Conservation (phyloP, 345 rosid genomes). For the Citrus mangshanensis region DNA sequence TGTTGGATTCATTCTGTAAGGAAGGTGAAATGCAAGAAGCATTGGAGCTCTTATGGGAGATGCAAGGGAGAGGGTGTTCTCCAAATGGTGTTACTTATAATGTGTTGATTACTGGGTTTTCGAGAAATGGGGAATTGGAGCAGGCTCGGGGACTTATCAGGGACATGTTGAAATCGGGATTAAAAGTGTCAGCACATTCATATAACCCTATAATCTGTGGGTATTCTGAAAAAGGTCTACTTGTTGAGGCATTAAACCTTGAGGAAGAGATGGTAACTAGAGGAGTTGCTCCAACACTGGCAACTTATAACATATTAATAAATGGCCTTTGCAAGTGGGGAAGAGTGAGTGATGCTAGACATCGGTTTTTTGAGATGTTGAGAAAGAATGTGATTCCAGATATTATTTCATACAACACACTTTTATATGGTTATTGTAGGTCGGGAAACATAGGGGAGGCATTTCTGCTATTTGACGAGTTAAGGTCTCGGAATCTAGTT, state of each 20-base stretch:
- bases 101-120: conserved; percentile 53
- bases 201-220: conserved; percentile 60
- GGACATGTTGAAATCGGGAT: conserved; percentile 50
- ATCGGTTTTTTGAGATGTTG: conserved; percentile 37
- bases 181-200: conserved; percentile 43
- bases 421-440: conserved; percentile 60
- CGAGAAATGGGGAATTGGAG: conserved; percentile 49
- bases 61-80: conserved; percentile 34
- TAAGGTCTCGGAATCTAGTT: conserved; percentile 33
- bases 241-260: conserved; percentile 47
- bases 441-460: conserved; percentile 53
- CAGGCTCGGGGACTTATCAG: conserved; percentile 46
- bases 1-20: conserved; percentile 58
- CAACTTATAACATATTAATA: conserved; percentile 49
- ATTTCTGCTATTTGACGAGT: conserved; percentile 56
- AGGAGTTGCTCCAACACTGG: conserved; percentile 39
- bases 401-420: conserved; percentile 63
- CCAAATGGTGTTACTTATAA: conserved; percentile 57
- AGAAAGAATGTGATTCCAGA: conserved; percentile 45
- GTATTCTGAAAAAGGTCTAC: conserved; percentile 51
- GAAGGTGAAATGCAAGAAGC: conserved; percentile 54
- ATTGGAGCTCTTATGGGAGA: conserved; percentile 38
- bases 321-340: conserved; percentile 47
- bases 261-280: conserved; percentile 47
- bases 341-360: conserved; percentile 50